Evolutionary conservation across 2,329 filamentous ascomycete genomes (phyloP).

Genomic region (Fusarium sp.): DNA sequence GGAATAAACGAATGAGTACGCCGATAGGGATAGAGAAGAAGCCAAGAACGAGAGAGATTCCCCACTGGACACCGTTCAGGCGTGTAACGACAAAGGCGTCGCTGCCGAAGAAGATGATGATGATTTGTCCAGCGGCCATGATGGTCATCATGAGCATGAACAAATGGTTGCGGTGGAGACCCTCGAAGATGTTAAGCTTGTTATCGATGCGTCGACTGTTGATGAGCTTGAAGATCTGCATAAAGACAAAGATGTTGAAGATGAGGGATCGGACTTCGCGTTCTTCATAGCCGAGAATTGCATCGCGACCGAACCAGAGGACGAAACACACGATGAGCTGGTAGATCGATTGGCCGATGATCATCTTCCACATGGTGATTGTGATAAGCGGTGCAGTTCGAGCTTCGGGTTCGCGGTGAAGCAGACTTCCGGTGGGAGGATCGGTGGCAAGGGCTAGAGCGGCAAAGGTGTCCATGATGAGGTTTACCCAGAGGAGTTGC

Average conservation of each 20-base stretch:
- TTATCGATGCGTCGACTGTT: constrained; percentile 79
- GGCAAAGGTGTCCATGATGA: constrained; percentile 75
- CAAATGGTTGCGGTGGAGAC: constrained; percentile 49
- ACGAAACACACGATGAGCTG: constrained; percentile 67
- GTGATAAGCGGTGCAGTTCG: constrained; percentile 80
- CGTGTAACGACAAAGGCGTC: constrained; percentile 73
- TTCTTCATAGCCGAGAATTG: constrained; percentile 58
- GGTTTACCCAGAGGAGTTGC: constrained; percentile 74
- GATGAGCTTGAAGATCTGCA: constrained; percentile 76
- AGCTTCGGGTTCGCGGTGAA: constrained; percentile 60
- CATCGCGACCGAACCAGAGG: constrained; percentile 66
- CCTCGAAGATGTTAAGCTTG: constrained; percentile 87
- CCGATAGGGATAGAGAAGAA: constrained; percentile 78
- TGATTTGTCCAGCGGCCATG: constrained; percentile 38
- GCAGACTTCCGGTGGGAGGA: constrained; percentile 65
- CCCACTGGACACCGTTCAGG: constrained; percentile 79
- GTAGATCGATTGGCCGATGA: constrained; percentile 67
- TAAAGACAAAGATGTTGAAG: constrained; percentile 77
- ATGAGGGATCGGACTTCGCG: constrained; percentile 63
- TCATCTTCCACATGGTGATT: constrained; percentile 74
- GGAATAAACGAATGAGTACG: constrained; percentile 77
- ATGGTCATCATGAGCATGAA: constrained; percentile 45
- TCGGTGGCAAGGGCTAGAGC: constrained; percentile 72
- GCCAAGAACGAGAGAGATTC: constrained; percentile 79
- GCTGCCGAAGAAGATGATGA: constrained; percentile 51